Evolutionary conservation across 352 stramenopile genomes (phyloP).

Genomic region (Phytopythium ostracodes): DNA sequence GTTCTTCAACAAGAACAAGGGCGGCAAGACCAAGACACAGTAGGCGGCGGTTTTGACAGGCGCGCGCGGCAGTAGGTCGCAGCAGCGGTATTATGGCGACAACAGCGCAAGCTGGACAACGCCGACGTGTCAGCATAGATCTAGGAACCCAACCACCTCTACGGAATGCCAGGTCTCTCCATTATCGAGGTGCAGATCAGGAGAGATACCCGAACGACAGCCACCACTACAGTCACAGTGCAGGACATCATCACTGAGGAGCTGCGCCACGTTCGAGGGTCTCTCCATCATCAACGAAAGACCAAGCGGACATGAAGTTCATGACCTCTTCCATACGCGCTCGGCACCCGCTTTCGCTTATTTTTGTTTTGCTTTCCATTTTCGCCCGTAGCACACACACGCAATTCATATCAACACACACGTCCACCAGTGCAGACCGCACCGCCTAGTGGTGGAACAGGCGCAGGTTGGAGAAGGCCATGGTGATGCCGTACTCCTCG

Average conservation of each 20-base stretch:
- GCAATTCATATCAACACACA: background rate
- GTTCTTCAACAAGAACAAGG: slow-evolving; percentile 48
- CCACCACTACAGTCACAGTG: no score
- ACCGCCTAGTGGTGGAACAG: slow-evolving; percentile 98
- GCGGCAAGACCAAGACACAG: slow-evolving; percentile 20
- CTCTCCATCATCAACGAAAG: background rate
- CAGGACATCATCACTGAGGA: no score
- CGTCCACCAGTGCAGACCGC: background rate
- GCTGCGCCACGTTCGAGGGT: background rate
- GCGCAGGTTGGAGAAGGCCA: slow-evolving; percentile 97
- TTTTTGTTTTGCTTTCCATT: background rate
- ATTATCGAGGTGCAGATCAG: background rate
- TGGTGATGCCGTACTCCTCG: slow-evolving; percentile 98
- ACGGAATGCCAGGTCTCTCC: background rate
- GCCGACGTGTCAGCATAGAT: background rate
- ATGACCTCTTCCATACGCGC: background rate
- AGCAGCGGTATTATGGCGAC: background rate
- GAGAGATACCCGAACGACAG: background rate
- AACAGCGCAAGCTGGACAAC: background rate
- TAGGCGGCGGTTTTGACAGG: background rate
- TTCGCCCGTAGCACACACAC: background rate
- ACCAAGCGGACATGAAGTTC: background rate
- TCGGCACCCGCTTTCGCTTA: background rate
- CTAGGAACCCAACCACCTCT: background rate
- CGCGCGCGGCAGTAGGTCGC: background rate